Conservation (phyloP, 495 filamentous ascomycete genomes). For the Aspergillus panamensis region DNA sequence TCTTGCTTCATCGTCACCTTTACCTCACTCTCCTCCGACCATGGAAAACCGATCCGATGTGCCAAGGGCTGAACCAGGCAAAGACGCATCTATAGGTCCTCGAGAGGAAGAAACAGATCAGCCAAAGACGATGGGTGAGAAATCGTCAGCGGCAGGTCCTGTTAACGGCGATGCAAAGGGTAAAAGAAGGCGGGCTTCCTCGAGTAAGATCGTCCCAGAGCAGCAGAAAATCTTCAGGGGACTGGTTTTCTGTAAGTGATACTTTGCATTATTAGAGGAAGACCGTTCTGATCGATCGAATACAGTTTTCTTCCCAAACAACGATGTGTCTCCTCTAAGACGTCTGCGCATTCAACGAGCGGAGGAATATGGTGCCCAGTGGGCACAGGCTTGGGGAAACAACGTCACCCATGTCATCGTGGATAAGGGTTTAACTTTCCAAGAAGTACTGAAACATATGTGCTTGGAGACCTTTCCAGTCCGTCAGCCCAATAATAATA, state of each 20-base stretch:
- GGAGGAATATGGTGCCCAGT: conserved; percentile 69
- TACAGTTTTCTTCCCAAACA: conserved; percentile 74
- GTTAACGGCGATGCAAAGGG: background rate
- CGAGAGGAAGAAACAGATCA: conserved; percentile 1
- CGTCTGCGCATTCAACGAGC: conserved; percentile 69
- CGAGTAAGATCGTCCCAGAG: conserved; percentile 49
- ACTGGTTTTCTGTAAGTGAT: conserved; percentile 55
- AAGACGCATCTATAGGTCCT: background rate
- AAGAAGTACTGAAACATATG: conserved; percentile 61
- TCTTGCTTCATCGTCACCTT: background rate
- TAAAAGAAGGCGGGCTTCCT: conserved; percentile 27
- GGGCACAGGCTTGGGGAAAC: conserved; percentile 52
- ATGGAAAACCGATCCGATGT: background rate
- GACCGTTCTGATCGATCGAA: conserved; percentile 1
- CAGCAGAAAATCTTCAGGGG: conserved; percentile 62
- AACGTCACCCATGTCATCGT: conserved; percentile 73
- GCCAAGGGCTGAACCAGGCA: background rate
- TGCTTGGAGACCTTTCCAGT: conserved; percentile 49
- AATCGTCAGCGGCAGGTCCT: background rate
- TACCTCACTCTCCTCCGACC: background rate
- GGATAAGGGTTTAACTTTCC: conserved; percentile 63
- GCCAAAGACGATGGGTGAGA: conserved; percentile 3
- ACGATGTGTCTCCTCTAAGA: conserved; percentile 63
- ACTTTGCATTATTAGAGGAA: background rate
- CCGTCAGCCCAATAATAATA: conserved; percentile 21